Percentiles rank a stretch among this genome's conserved stretches.
phyloP scores from a whole-genome alignment of 345 rosid species.

The Nasturtium officinale region DNA sequence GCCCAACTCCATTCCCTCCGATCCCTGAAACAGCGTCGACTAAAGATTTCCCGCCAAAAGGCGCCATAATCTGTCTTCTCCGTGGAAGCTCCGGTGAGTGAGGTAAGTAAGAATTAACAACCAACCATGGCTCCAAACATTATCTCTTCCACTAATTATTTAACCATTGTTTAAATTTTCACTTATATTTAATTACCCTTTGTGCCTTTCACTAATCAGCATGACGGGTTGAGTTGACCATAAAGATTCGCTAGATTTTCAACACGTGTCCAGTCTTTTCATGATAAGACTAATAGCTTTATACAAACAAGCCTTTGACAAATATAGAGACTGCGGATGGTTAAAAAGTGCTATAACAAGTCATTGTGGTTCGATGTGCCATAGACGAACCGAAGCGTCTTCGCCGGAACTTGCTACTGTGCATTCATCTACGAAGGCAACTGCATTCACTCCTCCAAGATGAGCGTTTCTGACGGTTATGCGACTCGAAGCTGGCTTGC shows the following conservation, averaged over 20 bases:
- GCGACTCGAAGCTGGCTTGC: slow-evolving; percentile 68
- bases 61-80: slow-evolving; percentile 50
- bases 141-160: slow-evolving; percentile 35
- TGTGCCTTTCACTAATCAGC: background rate
- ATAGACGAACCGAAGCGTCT: slow-evolving; percentile 69
- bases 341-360: slow-evolving; percentile 9
- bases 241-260: background rate
- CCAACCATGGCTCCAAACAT: slow-evolving; percentile 26
- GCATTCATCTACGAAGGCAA: slow-evolving; percentile 57
- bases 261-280: slow-evolving; percentile 6
- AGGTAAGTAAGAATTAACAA: slow-evolving; percentile 32
- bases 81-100: slow-evolving; percentile 38
- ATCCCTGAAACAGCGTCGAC: slow-evolving; percentile 57
- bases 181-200: background rate
- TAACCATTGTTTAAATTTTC: slow-evolving; percentile 20
- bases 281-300: slow-evolving; percentile 22
- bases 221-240: slow-evolving; percentile 1
- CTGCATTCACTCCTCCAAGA: slow-evolving; percentile 69
- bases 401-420: slow-evolving; percentile 69
- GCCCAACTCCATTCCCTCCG: slow-evolving; percentile 76
- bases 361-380: slow-evolving; percentile 50
- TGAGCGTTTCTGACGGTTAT: slow-evolving; percentile 69
- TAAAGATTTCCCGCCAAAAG: slow-evolving; percentile 72
- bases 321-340: slow-evolving; percentile 12
- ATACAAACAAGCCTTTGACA: background rate